These are phyloP conservation scores for Lentinula detonsa DNA, from an alignment of 768 basidiomycete genomes.

Conservation along the genomic window DNA sequence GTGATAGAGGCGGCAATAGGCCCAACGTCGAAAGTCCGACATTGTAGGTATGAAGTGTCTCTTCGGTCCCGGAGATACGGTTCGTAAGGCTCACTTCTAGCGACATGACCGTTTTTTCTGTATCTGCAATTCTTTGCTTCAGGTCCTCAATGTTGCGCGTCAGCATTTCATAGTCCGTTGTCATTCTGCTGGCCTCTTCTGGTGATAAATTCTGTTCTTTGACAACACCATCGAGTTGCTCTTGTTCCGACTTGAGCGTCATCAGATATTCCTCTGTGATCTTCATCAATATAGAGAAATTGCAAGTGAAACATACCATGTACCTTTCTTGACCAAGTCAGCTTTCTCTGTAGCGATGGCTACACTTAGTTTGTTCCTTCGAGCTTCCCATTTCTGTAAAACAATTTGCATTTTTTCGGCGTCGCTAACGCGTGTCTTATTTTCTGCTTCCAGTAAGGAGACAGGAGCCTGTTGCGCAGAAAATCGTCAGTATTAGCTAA, in stretches of 20 bases:
- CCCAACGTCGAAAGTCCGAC: conserved; percentile 69
- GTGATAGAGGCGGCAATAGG: conserved; percentile 67
- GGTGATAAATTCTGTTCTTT: conserved; percentile 85
- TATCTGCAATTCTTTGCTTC: conserved; percentile 68
- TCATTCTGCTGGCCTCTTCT: conserved; percentile 90
- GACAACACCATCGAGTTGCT: conserved; percentile 58
- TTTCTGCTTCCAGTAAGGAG: conserved; percentile 54
- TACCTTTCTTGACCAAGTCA: conserved; percentile 54
- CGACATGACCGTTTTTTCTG: conserved; percentile 64
- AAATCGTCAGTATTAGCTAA: background rate
- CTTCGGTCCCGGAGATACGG: conserved; percentile 75
- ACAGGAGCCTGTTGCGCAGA: conserved; percentile 45
- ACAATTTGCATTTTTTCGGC: conserved; percentile 75
- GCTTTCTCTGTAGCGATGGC: conserved; percentile 63
- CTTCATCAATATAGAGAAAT: background rate
- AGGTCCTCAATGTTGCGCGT: conserved; percentile 71
- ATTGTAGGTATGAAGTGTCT: conserved; percentile 75
- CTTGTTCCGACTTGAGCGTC: conserved; percentile 58
- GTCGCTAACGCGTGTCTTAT: conserved; percentile 63
- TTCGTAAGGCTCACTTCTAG: conserved; percentile 83
- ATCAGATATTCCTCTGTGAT: conserved; percentile 54
- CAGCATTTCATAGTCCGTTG: conserved; percentile 78
- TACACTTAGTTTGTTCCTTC: conserved; percentile 63
- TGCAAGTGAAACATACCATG: conserved; percentile 10
- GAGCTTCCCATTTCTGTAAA: conserved; percentile 60